A percentile compares a stretch with the other conserved stretches of the same genome.
phyloP scores from a whole-genome alignment of 805 yeast genomes.

The Jamesozyma lodderae region DNA sequence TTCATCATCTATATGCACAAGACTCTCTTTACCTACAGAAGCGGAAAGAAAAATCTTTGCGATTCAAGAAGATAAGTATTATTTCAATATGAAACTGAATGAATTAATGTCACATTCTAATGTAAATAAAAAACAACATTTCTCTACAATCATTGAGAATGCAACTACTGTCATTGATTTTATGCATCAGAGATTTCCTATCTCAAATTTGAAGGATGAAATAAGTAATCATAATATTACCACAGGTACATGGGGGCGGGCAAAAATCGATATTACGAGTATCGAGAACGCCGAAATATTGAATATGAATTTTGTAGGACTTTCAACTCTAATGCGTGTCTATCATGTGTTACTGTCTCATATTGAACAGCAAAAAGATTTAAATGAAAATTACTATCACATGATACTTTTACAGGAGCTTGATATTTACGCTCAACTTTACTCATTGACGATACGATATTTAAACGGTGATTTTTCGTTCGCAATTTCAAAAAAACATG shows the following conservation, averaged over 20 bases:
- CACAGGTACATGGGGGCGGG: slow-evolving; percentile 7
- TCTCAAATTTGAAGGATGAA: slow-evolving; percentile 1
- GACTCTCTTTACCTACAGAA: neutral
- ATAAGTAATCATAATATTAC: neutral
- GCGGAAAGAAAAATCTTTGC: slow-evolving; percentile 7
- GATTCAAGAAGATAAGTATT: slow-evolving; percentile 11
- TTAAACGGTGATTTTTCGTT: slow-evolving; percentile 5
- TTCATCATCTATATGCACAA: neutral
- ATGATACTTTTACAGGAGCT: slow-evolving; percentile 5
- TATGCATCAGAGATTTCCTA: slow-evolving; percentile 11
- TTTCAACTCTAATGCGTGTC: slow-evolving; percentile 7
- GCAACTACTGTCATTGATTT: slow-evolving; percentile 4
- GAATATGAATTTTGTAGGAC: slow-evolving; percentile 11
- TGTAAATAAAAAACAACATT: slow-evolving; percentile 3
- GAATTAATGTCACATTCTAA: slow-evolving; percentile 6
- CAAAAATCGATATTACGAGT: slow-evolving; percentile 5
- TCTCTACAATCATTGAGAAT: slow-evolving; percentile 8
- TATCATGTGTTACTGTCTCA: slow-evolving; percentile 7
- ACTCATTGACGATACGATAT: slow-evolving; percentile 5
- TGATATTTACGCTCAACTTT: slow-evolving; percentile 4
- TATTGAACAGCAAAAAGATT: slow-evolving; percentile 10
- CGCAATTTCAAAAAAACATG: slow-evolving; percentile 2
- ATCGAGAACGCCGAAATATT: slow-evolving; percentile 8
- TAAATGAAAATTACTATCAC: slow-evolving; percentile 7
- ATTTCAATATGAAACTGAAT: slow-evolving; percentile 9